Evolutionary conservation across 768 basidiomycete species (phyloP).

Genomic region (Neoboletus subvelutipes): DNA sequence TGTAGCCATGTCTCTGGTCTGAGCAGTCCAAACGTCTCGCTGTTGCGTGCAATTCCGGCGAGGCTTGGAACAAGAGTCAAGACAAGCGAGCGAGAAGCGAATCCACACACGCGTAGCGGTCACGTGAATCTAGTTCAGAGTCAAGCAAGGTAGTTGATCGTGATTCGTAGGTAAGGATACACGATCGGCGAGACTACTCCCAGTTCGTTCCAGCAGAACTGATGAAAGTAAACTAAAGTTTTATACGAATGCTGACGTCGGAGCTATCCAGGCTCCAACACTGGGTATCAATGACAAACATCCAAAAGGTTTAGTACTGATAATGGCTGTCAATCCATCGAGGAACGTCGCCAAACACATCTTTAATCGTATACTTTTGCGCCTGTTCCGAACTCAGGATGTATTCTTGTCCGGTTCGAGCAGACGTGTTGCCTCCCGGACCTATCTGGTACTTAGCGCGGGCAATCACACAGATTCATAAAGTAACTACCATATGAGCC

Average conservation of each 20-base stretch:
- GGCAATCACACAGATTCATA: neutral
- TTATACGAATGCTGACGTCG: neutral
- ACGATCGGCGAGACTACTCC: neutral
- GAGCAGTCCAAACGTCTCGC: neutral
- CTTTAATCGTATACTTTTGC: constrained; percentile 41
- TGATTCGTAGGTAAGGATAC: too few species aligned
- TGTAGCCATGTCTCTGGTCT: constrained; percentile 42
- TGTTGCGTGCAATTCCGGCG: neutral
- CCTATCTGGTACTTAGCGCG: constrained; percentile 34
- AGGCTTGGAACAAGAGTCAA: neutral
- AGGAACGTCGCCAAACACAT: constrained; percentile 51
- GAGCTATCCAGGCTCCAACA: neutral
- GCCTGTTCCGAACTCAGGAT: constrained; percentile 35
- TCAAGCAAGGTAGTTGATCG: too few species aligned
- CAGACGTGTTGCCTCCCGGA: constrained; percentile 49
- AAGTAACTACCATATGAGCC: constrained; percentile 44
- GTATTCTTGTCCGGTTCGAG: constrained; percentile 47
- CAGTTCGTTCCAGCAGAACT: neutral
- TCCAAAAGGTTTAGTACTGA: constrained; percentile 8
- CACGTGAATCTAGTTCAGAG: constrained; percentile 29
- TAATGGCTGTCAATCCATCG: constrained; percentile 59
- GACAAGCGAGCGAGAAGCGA: neutral
- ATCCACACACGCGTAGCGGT: constrained; percentile 21
- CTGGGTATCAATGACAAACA: neutral
- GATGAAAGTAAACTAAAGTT: neutral